Conservation (phyloP, 2,329 filamentous ascomycete species). For the Fusarium pilosicola region DNA sequence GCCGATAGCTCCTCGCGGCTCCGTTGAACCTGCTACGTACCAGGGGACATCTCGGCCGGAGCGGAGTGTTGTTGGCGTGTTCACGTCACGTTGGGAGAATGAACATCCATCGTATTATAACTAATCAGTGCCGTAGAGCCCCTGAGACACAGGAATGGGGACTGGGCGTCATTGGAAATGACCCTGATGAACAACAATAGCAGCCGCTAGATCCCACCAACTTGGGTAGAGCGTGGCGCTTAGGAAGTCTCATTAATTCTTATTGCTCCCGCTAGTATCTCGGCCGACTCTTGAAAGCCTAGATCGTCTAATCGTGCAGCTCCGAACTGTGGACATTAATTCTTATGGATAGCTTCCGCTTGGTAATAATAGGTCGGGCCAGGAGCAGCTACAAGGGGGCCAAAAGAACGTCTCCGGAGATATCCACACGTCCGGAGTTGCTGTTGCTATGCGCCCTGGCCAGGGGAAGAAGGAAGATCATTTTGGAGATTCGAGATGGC, state of each 20-base stretch:
- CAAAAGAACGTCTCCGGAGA: constrained; percentile 9
- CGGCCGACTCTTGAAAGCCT: constrained; percentile 15
- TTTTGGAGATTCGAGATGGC: constrained; percentile 34
- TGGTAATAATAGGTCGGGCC: not conserved
- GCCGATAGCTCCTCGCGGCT: constrained; percentile 19
- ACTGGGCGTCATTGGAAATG: not conserved
- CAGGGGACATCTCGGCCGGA: constrained; percentile 28
- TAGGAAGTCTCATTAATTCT: constrained; percentile 13
- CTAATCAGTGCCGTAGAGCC: not conserved
- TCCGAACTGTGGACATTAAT: not conserved
- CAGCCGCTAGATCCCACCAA: not conserved
- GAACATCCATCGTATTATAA: constrained; percentile 7
- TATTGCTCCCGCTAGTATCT: constrained; percentile 10
- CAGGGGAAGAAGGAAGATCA: constrained; percentile 37
- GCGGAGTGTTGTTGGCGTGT: constrained; percentile 21
- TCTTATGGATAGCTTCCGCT: not conserved
- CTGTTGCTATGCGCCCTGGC: constrained; percentile 15
- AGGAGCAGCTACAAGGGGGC: constrained; percentile 4
- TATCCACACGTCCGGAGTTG: constrained; percentile 4
- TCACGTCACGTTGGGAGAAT: constrained; percentile 34
- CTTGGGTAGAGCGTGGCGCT: constrained; percentile 19
- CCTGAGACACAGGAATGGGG: not conserved
- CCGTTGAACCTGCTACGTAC: not conserved
- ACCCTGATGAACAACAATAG: not conserved
- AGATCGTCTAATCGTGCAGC: not conserved